Conservation (phyloP, 352 stramenopile genomes). For the Globisporangium spiculum region DNA sequence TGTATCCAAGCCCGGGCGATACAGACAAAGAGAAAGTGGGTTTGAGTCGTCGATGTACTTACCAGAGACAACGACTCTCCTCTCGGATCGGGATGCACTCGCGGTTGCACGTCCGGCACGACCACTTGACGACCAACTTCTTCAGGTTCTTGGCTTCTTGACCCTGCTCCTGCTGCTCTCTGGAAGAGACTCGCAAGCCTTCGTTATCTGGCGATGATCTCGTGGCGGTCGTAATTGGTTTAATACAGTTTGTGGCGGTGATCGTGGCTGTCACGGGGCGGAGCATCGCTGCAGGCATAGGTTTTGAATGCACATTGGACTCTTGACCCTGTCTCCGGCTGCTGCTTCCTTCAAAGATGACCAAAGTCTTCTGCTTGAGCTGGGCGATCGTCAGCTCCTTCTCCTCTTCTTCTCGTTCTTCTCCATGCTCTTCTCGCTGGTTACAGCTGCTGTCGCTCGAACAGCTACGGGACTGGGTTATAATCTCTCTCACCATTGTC, state of each 20-base stretch:
- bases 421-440: constrained; percentile 2
- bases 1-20: background rate
- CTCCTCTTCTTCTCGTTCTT: background rate
- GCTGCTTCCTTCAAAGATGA: background rate
- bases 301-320: background rate
- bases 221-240: too few relatives aligned
- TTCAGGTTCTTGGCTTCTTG: constrained; percentile 13
- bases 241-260: background rate
- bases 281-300: background rate
- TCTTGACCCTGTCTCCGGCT: background rate
- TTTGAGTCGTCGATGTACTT: constrained; percentile 4
- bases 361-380: background rate
- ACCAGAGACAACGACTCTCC: constrained; percentile 77
- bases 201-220: background rate
- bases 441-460: background rate
- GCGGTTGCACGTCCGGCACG: constrained; percentile 49
- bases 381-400: constrained; percentile 11
- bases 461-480: background rate
- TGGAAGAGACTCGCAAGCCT: background rate
- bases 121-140: constrained; percentile 65
- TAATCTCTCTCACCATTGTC: background rate
- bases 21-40: background rate
- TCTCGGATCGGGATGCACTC: constrained; percentile 79
- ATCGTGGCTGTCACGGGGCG: too few relatives aligned
- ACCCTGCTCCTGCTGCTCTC: background rate